Conservation (phyloP, 1,139 yeast genomes). For the Geotrichum australiense region DNA sequence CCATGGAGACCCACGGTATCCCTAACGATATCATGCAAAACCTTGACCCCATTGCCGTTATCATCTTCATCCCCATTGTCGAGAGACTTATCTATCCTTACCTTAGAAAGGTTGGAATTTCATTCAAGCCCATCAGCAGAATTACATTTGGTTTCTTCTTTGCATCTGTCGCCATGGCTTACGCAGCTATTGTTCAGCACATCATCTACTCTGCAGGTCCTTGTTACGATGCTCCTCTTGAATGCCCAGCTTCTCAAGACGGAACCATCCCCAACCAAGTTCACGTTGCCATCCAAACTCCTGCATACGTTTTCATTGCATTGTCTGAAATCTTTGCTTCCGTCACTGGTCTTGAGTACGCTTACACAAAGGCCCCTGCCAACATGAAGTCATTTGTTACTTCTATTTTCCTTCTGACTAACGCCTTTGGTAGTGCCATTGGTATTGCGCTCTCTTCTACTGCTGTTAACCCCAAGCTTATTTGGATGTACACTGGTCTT, state of each 20-base stretch:
- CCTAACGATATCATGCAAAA: slow-evolving; percentile 64
- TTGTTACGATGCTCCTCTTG: slow-evolving; percentile 56
- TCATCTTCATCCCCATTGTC: slow-evolving; percentile 55
- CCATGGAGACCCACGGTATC: slow-evolving; percentile 55
- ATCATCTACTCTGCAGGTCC: slow-evolving; percentile 67
- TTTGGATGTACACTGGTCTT: slow-evolving; percentile 60
- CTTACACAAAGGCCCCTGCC: slow-evolving; percentile 63
- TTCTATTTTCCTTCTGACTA: slow-evolving; percentile 54
- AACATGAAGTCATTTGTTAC: slow-evolving; percentile 61
- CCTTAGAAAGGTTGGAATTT: slow-evolving; percentile 43
- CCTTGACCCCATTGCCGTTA: slow-evolving; percentile 54
- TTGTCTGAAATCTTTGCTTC: slow-evolving; percentile 60
- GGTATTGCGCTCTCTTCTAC: slow-evolving; percentile 68
- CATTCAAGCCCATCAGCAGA: slow-evolving; percentile 52
- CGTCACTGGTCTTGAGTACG: slow-evolving; percentile 61
- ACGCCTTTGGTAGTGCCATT: slow-evolving; percentile 62
- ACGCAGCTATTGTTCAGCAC: slow-evolving; percentile 77
- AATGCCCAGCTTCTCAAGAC: slow-evolving; percentile 21
- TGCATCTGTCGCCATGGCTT: slow-evolving; percentile 62
- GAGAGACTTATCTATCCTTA: slow-evolving; percentile 50
- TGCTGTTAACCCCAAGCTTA: slow-evolving; percentile 58
- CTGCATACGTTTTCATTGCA: slow-evolving; percentile 57
- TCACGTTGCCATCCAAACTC: slow-evolving; percentile 58
- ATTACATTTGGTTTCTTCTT: slow-evolving; percentile 71
- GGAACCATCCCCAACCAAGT: slow-evolving; percentile 43